Evolutionary conservation across 345 rosid species (phyloP), one percentile per base, ranked within the genome.

Genomic region (Euclidium syriacum): DNA sequence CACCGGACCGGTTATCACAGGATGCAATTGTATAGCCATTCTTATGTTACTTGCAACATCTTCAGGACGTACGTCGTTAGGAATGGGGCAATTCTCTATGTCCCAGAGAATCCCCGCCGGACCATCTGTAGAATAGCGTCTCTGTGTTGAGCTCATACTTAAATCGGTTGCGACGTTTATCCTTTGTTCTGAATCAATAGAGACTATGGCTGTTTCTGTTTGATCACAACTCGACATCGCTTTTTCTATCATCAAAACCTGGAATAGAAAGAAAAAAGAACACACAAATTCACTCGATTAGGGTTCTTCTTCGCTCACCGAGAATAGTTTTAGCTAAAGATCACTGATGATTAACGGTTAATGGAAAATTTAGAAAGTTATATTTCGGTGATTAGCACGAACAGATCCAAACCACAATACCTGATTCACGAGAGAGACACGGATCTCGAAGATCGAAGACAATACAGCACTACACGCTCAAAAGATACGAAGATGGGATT

Each of bases 51-150:
- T 83, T 2, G 84, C 96, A 2, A 94, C 95, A 60, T 90, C 99
- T 73, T 94, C 97, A 1, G 97, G 84, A 56, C 95, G 89, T 6
- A 88, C 89, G 72, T 83, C 99, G 57, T 85, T 84, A 3, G 97
- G 99, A 8, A 94, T 89, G 33, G 84, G 90, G 64, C 97, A 90
- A 59, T 94, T 94, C 72, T 94, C 96, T 14, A 90, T 94, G 71
- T 94, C 97, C 99, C 99, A 90, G 17, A 94, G 88, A 56, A 94
- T 83, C 6, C 92, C 92, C 8, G 83, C 77, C 9, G 97, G 90
- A 71, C 95, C 89, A 57, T 83, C 83, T 3, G 67, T 58, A 42
- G 75, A 68, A 52, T 14, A 44, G 7, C 27, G 40, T 57, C 42
- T 71, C 5, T 54, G 69, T n/a, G 58, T 29, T 12, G 56, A 19